Percentiles rank a stretch among this genome's conserved stretches.
These are phyloP conservation scores for Suillus weaverae DNA, from an alignment of 768 basidiomycete genomes.

Conservation along the genomic window DNA sequence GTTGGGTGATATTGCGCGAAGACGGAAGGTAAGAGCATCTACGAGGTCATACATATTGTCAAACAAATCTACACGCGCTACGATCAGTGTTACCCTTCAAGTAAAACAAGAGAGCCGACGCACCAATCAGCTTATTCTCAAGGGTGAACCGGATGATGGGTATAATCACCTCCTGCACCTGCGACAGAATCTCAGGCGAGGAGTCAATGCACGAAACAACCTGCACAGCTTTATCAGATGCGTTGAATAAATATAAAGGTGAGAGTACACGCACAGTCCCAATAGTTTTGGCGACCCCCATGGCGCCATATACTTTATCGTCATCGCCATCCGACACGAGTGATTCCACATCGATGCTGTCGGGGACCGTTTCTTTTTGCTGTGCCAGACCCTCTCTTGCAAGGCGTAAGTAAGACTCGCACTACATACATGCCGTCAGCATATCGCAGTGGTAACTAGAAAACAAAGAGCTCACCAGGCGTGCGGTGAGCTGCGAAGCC, in stretches of 20 bases:
- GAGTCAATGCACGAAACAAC: slow-evolving; percentile 75
- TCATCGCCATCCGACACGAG: slow-evolving; percentile 62
- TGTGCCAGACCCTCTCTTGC: slow-evolving; percentile 63
- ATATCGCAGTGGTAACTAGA: neutral
- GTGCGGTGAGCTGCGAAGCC: neutral
- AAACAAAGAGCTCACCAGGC: neutral
- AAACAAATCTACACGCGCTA: slow-evolving; percentile 59
- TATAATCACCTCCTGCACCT: slow-evolving; percentile 80
- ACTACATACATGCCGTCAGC: neutral
- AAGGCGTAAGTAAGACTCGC: slow-evolving; percentile 73
- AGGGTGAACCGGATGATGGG: slow-evolving; percentile 78
- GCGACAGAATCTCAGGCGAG: slow-evolving; percentile 69
- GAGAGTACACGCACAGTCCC: slow-evolving; percentile 53
- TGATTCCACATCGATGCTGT: slow-evolving; percentile 56
- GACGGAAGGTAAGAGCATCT: slow-evolving; percentile 82
- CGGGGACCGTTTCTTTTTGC: slow-evolving; percentile 47
- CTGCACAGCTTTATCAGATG: slow-evolving; percentile 37
- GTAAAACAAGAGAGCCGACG: slow-evolving; percentile 19
- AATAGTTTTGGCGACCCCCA: slow-evolving; percentile 35
- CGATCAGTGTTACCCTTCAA: neutral
- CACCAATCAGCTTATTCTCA: slow-evolving; percentile 75
- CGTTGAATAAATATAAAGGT: neutral
- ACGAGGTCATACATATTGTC: slow-evolving; percentile 87
- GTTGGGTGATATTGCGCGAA: slow-evolving; percentile 68
- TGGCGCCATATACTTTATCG: slow-evolving; percentile 36